Base-by-base conservation (phyloP, 208 protist species). In the Leishmania arabica region DNA sequence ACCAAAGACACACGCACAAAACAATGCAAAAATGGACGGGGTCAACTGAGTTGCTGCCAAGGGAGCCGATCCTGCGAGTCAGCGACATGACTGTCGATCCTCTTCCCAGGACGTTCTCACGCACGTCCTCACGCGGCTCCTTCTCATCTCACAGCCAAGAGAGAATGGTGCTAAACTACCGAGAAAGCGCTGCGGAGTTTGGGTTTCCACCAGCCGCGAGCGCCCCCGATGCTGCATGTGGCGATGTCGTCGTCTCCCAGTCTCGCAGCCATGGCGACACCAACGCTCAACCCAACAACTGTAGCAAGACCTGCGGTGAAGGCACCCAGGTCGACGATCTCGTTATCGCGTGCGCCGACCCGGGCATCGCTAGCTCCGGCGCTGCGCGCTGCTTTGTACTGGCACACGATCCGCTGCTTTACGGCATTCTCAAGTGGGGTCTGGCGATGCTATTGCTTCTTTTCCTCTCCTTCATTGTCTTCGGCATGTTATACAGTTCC, bases 321-420 rank as follows among this genome's bases (percentile, higher is more conserved):
- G 51, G 62, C 3, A 68, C 77, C 40, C 71, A 40, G 40, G 17
- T 73, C 11, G 42, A 54, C 9, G 60, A 21, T 24, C 5, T 27
- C 0, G 75, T 62, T 3, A 77, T 47, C 40, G 6, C 27, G 47
- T 17, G 34, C 19, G 21, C 31, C 3, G 37, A 60, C 27, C 4
- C 31, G 19, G 1, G 7, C 58, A 9, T 19, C 24, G 42, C 31
- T 24, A 77, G 69, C 62, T 9, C 47, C n/a, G 53, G 24, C 6
- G 27, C 7, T 1, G 17, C 81, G 11, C 81, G 80, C 42, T 78
- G 75, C 65, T 81, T 85, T 24, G 51, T 85, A 21, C 64, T 85
- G 21, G 72, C 78, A 40, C 71, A 66, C 34, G 81, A 88, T n/a
- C 75, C 85, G 17, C 73, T 85, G 21, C 78, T 88, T 11, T 79